Percentiles rank a stretch among this genome's conserved stretches.
phyloP scores from a whole-genome alignment of 2,329 filamentous ascomycete species.

The Fusarium subglutinans region DNA sequence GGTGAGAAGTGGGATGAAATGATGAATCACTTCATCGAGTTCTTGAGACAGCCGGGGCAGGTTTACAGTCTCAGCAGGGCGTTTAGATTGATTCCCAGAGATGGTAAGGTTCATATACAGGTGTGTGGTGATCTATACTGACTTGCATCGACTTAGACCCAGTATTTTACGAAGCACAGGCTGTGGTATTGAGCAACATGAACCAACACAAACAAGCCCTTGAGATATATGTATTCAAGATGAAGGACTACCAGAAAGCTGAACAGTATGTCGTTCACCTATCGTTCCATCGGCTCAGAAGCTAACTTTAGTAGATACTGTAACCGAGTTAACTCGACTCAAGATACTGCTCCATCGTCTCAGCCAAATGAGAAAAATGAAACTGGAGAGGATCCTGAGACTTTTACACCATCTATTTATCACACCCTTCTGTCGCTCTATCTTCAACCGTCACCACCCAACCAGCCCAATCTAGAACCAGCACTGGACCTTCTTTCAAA shows the following conservation, averaged over 20 bases:
- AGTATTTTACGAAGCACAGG: slow-evolving; percentile 87
- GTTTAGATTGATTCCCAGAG: slow-evolving; percentile 79
- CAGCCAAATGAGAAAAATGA: slow-evolving; percentile 48
- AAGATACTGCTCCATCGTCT: slow-evolving; percentile 55
- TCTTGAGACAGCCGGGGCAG: slow-evolving; percentile 78
- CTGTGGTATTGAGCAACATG: slow-evolving; percentile 93
- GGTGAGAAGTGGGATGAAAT: slow-evolving; percentile 64
- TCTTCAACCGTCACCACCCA: slow-evolving; percentile 78
- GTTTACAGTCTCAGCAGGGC: slow-evolving; percentile 81
- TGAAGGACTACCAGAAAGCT: slow-evolving; percentile 86
- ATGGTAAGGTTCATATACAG: slow-evolving; percentile 66
- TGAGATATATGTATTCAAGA: slow-evolving; percentile 97
- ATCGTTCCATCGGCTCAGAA: background rate
- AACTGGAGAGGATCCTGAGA: slow-evolving; percentile 52
- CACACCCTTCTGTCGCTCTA: slow-evolving; percentile 91
- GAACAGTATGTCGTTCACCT: slow-evolving; percentile 75
- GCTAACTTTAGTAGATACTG: slow-evolving; percentile 72
- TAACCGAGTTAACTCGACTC: slow-evolving; percentile 79
- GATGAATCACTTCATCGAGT: slow-evolving; percentile 74
- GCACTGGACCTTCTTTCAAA: slow-evolving; percentile 89
- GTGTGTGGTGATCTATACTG: background rate
- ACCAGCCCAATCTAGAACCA: slow-evolving; percentile 77
- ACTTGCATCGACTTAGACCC: slow-evolving; percentile 66
- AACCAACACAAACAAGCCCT: slow-evolving; percentile 93
- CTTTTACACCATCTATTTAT: slow-evolving; percentile 81